These are phyloP conservation scores for Solanum hybrid DNA, from an alignment of 305 asterid genomes.

Conservation along the genomic window DNA sequence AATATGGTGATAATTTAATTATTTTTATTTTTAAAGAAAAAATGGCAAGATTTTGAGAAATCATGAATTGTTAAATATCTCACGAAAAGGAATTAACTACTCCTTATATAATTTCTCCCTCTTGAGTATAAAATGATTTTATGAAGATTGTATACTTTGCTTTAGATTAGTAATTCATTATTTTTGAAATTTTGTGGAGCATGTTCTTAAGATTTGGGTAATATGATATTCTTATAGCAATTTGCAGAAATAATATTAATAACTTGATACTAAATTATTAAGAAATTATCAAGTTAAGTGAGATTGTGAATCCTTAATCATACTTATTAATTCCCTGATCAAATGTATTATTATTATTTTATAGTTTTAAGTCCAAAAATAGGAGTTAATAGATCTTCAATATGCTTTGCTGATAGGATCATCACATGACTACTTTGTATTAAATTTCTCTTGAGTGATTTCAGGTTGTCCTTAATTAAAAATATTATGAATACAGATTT, in stretches of 20 bases:
- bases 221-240: not conserved
- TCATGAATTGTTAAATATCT: not conserved
- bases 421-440: slow-evolving; percentile 1
- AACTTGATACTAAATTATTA: not conserved
- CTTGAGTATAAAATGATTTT: not conserved
- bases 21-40: not conserved
- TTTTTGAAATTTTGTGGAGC: not conserved
- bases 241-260: not conserved
- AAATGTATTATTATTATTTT: not conserved
- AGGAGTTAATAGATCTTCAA: slow-evolving; percentile 1
- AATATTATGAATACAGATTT: not conserved
- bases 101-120: not conserved
- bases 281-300: not conserved
- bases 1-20: not conserved
- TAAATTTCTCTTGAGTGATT: not conserved
- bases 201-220: not conserved
- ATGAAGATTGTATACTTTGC: not conserved
- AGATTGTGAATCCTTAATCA: not conserved
- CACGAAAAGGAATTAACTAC: not conserved
- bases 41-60: not conserved
- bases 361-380: not conserved
- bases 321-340: not conserved
- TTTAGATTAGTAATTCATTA: not conserved
- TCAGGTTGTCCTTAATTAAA: not conserved
- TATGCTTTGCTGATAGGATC: not conserved